Percentiles rank a stretch among this genome's conserved stretches.
These are phyloP conservation scores for Penicillium hesseltinei DNA, from an alignment of 2,329 filamentous ascomycete genomes.

Conservation along the genomic window DNA sequence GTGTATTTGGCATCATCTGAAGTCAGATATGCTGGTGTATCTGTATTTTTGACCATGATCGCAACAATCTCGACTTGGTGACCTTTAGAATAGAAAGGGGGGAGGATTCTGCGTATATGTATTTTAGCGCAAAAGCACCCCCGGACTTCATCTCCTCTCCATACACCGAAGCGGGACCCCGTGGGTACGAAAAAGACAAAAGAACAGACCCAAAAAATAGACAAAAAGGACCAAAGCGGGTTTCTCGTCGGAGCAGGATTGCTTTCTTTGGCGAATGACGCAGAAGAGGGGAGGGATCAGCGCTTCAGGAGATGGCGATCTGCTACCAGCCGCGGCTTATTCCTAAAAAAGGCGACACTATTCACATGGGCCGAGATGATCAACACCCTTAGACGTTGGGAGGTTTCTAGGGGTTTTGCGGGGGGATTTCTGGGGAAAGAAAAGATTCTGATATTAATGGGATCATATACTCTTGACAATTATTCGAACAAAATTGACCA, in stretches of 20 bases:
- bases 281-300: conserved; percentile 17
- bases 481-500: neutral
- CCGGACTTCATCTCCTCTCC: neutral
- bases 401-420: conserved; percentile 11
- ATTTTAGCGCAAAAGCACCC: neutral
- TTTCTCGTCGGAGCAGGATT: conserved; percentile 19
- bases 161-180: neutral
- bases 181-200: neutral
- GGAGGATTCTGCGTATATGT: conserved; percentile 5
- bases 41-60: conserved; percentile 25
- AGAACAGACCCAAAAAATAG: neutral
- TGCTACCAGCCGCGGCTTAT: conserved; percentile 21
- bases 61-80: neutral
- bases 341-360: conserved; percentile 3
- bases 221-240: neutral
- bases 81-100: neutral
- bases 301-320: conserved; percentile 23
- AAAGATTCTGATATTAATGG: neutral
- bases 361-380: conserved; percentile 23
- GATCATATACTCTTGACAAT: neutral
- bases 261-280: conserved; percentile 15
- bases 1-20: conserved; percentile 32
- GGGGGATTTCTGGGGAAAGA: conserved; percentile 2
- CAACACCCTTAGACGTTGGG: neutral
- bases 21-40: conserved; percentile 27